phyloP scores from a whole-genome alignment of 2,329 filamentous ascomycete genomes.

The Penicillium sp. region DNA sequence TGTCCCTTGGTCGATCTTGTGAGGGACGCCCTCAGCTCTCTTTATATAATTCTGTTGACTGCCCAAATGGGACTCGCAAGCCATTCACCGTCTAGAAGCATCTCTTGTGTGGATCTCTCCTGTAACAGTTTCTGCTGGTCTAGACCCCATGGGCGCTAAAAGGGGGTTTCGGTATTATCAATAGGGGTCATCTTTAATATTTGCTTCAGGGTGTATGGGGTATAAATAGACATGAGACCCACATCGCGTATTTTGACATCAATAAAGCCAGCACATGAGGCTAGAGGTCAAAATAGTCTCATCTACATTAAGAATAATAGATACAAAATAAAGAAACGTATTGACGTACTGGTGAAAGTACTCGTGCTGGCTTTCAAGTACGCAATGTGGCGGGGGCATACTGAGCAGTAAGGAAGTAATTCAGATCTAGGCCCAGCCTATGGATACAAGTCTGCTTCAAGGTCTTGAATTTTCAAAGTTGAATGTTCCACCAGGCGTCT shows the following conservation, averaged over 20 bases:
- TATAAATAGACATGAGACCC: background rate
- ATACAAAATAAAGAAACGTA: background rate
- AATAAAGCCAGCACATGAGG: background rate
- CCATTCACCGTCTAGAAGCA: background rate
- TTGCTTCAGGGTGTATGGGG: background rate
- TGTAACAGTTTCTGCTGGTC: background rate
- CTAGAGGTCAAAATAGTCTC: background rate
- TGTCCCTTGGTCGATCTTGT: too few species aligned
- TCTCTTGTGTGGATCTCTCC: background rate
- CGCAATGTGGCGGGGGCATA: background rate
- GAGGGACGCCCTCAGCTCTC: background rate
- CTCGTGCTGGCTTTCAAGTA: background rate
- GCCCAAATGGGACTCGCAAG: background rate
- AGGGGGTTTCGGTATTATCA: background rate
- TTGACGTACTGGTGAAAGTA: background rate
- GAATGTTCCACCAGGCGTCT: background rate
- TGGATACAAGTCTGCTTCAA: background rate
- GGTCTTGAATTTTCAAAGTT: background rate
- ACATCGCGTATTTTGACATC: background rate
- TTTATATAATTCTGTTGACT: background rate
- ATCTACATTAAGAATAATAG: background rate
- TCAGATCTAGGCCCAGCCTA: background rate
- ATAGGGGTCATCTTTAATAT: background rate
- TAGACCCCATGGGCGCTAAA: background rate
- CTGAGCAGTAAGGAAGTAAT: background rate